Base-by-base conservation (phyloP, 2,329 filamentous ascomycete genomes). In the Emergomyces africanus region DNA sequence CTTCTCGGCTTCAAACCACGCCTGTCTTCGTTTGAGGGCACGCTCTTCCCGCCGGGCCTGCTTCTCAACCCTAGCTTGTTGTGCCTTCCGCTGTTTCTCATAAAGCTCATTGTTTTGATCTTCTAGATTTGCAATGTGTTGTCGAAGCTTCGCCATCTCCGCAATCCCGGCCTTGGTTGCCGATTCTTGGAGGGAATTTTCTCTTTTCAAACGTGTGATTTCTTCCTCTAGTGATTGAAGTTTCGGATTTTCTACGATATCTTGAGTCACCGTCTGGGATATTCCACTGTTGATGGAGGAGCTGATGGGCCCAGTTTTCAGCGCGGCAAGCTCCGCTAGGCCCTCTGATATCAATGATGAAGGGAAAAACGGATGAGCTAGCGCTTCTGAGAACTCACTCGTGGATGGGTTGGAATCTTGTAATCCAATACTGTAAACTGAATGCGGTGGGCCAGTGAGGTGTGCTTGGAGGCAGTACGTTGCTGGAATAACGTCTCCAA, bases 1-100 rank as follows among this genome's bases (percentile, higher is more conserved):
- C 61, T 73, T 77, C 61, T 77, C 74, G 3, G 73, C 74, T 25
- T 72, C 70, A 62, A 77, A 74, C 70, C 75, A 78, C 25, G 73
- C 73, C 64, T 77, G 68, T 59, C 75, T 68, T 57, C 69, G 71
- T 58, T 71, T 70, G n/a, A 66, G 61, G 39, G 71, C 73, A n/a
- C 71, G 68, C 35, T 72, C 71, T 57, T 76, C 73, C 60, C 71
- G 75, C 57, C 69, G 70, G 39, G 68, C 69, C 63, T 71, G 71
- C 8, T 68, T 70, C 49, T 65, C 63, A 37, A 73, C 60, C 61
- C 69, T 71, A 54, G 69, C 66, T 44, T 64, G 63, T 39, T 70
- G 67, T 37, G 69, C 65, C 30, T 66, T 67, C 50, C 71, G 70
- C 61, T 74, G 71, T 51, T 73, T 73, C 57, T 70, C 68, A 54